Base-by-base conservation (phyloP, 2,329 filamentous ascomycete species). In the Tetracladium maxilliforme region DNA sequence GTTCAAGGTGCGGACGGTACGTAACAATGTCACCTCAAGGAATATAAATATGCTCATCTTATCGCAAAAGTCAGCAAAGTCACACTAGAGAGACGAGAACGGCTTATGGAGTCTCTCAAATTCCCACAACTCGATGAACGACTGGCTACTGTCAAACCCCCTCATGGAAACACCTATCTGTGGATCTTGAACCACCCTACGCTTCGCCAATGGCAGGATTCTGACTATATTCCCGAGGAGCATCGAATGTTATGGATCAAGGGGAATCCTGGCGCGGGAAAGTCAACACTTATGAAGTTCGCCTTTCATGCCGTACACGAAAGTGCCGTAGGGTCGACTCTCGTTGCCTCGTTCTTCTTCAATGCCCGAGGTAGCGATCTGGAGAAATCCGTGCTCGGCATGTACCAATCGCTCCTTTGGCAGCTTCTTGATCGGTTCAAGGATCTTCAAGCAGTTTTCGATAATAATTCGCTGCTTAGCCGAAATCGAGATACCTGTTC, bases 361-460 rank as follows among this genome's bases (percentile, higher is more conserved):
- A 19, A 31, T 18, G 21, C 21, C 6, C 24, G 15, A 19, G 16
- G 27, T 11, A 15, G 6, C 4, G 24, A 18, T 12, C 16, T 26
- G 11, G 15, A 16, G 13, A 23, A 18, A 13, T 9, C 16, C n/a
- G 10, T 13, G 10, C 6, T 23, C 6, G 24, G 24, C 13, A 26
- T 26, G 24, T 26, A 20, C 4, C n/a, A 11, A 11, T 26, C 24
- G 10, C 19, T 26, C 5, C 9, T 20, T 11, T 7, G 16, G 9
- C 24, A 26, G n/a, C 11, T 26, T 3, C 20, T 70, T 0, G 14
- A 44, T 0, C 32, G 39, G 1, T 29, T 41, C 1, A 40, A 47
- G 0, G 40, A 52, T 0, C 37, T 62, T 0, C 47, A 51, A 25
- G 10, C 30, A 0, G 33, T 51, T 0, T 31, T 60, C 0, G 42